Evolutionary conservation across 169 alveolate genomes (phyloP), one percentile per base, ranked within the genome.

Genomic region (Cryptosporidium viatorum): DNA sequence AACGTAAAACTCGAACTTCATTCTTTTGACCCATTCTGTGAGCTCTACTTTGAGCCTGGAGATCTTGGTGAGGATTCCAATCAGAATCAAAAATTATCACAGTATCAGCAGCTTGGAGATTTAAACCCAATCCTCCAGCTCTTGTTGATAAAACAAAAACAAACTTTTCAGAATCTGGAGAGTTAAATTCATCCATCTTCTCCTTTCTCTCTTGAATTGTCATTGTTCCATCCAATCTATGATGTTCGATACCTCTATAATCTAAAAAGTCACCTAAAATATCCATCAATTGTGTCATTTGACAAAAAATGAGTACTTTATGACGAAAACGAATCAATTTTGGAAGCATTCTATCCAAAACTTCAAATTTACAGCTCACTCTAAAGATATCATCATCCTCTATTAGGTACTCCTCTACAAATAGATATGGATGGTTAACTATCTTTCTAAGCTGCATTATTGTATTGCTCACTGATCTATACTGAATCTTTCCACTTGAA

Each of bases 61-160:
- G 93, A 93, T 97, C 99, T 96, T 94, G 96, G 71, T 94, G 96
- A 0, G 99, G 99, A 84, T 97, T 97, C 98, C 98, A 96, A 86
- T 97, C 98, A 31, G 97, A 92, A 86, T 97, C 99, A 86, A 96
- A 97, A 26, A 97, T 94, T 4, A 97, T 95, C 14, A 97, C 99
- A n/a, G 99, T 96, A 91, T 97, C 99, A 3, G 99, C 99, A 0
- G 98, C 95, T 91, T 97, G 96, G 31, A 97, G 94, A 85, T 97
- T 97, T 21, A 97, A 91, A 7, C 99, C 99, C 21, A 96, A 93
- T 0, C 99, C 98, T 12, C 94, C 95, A 14, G 95, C 89, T 37
- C 94, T 80, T 12, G 94, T 92, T 8, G 95, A 92, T 10, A 92
- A 73, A 65, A 92, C 69, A 59, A 92, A 92, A 26, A 92, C 87